Percentiles rank a stretch among this genome's conserved stretches.
phyloP scores from a whole-genome alignment of 441 rosid genomes.

The Jatropha podagrica region DNA sequence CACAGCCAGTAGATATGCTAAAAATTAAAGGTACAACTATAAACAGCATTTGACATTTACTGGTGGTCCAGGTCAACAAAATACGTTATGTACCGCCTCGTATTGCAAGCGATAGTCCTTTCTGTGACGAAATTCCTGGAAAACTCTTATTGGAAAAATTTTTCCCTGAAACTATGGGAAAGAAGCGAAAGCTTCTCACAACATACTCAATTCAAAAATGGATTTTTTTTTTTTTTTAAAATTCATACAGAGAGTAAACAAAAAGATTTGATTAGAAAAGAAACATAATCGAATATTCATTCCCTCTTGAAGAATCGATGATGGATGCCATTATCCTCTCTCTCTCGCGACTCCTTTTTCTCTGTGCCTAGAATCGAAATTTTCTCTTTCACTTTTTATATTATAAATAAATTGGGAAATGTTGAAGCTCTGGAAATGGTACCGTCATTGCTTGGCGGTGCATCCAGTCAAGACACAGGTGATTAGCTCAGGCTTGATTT shows the following conservation, averaged over 20 bases:
- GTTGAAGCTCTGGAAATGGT: slow-evolving; percentile 55
- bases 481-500: slow-evolving; percentile 59
- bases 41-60: too few species aligned
- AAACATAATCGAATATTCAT: not conserved
- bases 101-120: not conserved
- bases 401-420: slow-evolving; percentile 19
- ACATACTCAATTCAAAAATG: not conserved
- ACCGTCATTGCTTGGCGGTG: slow-evolving; percentile 43
- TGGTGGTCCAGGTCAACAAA: too few species aligned
- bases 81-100: not conserved
- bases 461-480: slow-evolving; percentile 61
- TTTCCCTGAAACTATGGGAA: not conserved
- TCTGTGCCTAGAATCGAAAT: not conserved
- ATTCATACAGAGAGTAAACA: not conserved
- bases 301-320: not conserved
- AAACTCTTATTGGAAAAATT: not conserved
- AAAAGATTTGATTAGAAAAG: not conserved
- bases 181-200: not conserved
- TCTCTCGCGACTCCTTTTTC: not conserved
- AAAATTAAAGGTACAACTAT: too few species aligned
- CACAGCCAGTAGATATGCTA: too few species aligned
- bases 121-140: not conserved
- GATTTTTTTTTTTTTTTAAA: not conserved
- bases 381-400: not conserved
- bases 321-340: not conserved